Conservation (phyloP, 106 monocot species). For the Acanthochlamys bracteata region DNA sequence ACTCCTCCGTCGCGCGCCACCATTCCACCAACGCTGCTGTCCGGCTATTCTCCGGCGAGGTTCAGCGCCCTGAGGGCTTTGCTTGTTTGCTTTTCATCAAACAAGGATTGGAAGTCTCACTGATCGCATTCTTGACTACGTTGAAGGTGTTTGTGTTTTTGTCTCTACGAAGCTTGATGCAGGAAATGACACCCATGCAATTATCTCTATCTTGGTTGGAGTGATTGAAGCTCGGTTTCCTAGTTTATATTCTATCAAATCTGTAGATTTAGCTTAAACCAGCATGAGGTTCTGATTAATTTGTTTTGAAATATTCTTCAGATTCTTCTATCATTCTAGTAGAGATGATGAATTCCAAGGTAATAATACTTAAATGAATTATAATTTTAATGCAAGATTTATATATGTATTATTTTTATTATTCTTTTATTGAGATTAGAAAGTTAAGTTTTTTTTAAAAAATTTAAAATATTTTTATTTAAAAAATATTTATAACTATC, state of each 20-base stretch:
- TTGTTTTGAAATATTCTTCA: not conserved
- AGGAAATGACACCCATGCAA: not conserved
- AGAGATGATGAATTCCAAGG: conserved; percentile 31
- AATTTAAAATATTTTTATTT: too few relatives aligned
- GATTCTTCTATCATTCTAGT: not conserved
- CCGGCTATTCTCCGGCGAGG: too few relatives aligned
- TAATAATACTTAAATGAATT: not conserved
- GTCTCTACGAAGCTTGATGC: too few relatives aligned
- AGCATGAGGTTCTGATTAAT: not conserved
- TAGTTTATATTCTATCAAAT: not conserved
- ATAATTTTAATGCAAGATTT: too few relatives aligned
- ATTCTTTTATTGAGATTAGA: too few relatives aligned
- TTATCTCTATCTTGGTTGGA: not conserved
- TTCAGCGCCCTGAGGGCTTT: not conserved
- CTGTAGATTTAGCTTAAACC: not conserved
- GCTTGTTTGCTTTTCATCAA: conserved; percentile 17
- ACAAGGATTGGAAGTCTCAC: conserved; percentile 61
- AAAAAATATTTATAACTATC: too few relatives aligned
- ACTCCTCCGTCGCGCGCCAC: too few relatives aligned
- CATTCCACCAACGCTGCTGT: too few relatives aligned
- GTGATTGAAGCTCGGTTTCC: not conserved
- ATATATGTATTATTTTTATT: too few relatives aligned
- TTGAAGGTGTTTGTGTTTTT: conserved; percentile 45
- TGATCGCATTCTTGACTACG: conserved; percentile 88
- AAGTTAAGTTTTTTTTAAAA: too few relatives aligned